Evolutionary conservation across 2,329 filamentous ascomycete species (phyloP).

Genomic region (Macroventuria anomochaeta): DNA sequence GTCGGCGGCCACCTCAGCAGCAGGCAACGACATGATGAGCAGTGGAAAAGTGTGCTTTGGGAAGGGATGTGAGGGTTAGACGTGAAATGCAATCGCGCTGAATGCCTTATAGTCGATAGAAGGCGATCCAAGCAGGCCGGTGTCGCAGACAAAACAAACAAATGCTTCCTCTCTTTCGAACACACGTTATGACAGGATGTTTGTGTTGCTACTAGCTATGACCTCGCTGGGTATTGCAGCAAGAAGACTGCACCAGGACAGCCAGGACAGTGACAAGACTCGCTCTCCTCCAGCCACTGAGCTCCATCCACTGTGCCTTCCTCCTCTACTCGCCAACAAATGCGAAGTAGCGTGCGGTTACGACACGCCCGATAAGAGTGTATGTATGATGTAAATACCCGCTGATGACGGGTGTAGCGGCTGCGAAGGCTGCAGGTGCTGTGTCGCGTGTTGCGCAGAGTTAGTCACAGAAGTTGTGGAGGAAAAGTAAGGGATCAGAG

Average conservation of each 20-base stretch:
- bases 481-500: neutral
- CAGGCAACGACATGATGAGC: slow-evolving; percentile 69
- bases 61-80: slow-evolving; percentile 35
- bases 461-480: slow-evolving; percentile 5
- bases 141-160: slow-evolving; percentile 44
- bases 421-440: slow-evolving; percentile 8
- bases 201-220: slow-evolving; percentile 60
- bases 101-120: slow-evolving; percentile 32
- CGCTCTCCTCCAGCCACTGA: slow-evolving; percentile 44
- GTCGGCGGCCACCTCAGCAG: slow-evolving; percentile 91
- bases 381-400: slow-evolving; percentile 14
- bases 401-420: slow-evolving; percentile 11
- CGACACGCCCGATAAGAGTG: slow-evolving; percentile 19
- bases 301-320: slow-evolving; percentile 40
- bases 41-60: slow-evolving; percentile 28
- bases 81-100: slow-evolving; percentile 29
- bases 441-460: slow-evolving; percentile 7
- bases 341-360: slow-evolving; percentile 27
- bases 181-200: slow-evolving; percentile 49
- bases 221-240: slow-evolving; percentile 43
- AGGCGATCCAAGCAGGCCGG: slow-evolving; percentile 37
- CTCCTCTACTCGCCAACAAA: slow-evolving; percentile 37
- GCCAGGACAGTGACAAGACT: slow-evolving; percentile 43
- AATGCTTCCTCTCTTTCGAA: slow-evolving; percentile 51
- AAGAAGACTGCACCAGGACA: slow-evolving; percentile 40